Evolutionary conservation across 768 basidiomycete genomes (phyloP).

Genomic region (Rhizopogon sp.): DNA sequence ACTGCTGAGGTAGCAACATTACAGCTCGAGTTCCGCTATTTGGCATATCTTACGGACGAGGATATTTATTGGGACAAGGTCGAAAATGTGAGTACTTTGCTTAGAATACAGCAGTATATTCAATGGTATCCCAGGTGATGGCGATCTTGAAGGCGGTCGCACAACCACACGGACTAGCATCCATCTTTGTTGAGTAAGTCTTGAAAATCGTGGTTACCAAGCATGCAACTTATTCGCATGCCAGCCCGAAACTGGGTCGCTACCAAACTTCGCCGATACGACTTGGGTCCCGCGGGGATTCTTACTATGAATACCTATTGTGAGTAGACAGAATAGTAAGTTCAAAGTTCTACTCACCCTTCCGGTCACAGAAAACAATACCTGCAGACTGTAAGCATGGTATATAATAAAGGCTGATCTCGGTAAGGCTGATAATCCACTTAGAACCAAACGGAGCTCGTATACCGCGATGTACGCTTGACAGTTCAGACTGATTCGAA

Average conservation of each 20-base stretch:
- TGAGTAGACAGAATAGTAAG: constrained; percentile 28
- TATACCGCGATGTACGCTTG: constrained; percentile 66
- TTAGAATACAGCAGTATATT: neutral
- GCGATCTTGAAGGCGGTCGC: constrained; percentile 57
- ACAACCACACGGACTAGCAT: constrained; percentile 68
- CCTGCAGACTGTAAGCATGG: constrained; percentile 24
- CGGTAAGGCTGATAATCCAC: constrained; percentile 4
- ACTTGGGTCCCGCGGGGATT: constrained; percentile 89
- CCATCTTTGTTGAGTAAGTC: constrained; percentile 79
- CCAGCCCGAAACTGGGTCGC: constrained; percentile 44
- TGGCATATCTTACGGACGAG: constrained; percentile 75
- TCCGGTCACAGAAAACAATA: constrained; percentile 22
- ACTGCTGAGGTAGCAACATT: constrained; percentile 87
- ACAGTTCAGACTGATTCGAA: neutral
- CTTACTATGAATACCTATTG: constrained; percentile 90
- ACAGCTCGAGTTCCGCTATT: constrained; percentile 87
- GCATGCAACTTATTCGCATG: constrained; percentile 7
- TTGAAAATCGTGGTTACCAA: neutral
- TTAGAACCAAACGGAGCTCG: constrained; percentile 66
- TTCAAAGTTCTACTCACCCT: constrained; percentile 1
- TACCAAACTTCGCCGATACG: constrained; percentile 72
- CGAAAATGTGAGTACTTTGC: constrained; percentile 48
- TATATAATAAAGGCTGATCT: neutral
- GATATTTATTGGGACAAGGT: constrained; percentile 77
- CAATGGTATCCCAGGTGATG: constrained; percentile 49